A percentile compares a stretch with the other conserved stretches of the same genome.
Conservation (phyloP, 768 basidiomycete genomes). For the Naganishia randhawae region DNA sequence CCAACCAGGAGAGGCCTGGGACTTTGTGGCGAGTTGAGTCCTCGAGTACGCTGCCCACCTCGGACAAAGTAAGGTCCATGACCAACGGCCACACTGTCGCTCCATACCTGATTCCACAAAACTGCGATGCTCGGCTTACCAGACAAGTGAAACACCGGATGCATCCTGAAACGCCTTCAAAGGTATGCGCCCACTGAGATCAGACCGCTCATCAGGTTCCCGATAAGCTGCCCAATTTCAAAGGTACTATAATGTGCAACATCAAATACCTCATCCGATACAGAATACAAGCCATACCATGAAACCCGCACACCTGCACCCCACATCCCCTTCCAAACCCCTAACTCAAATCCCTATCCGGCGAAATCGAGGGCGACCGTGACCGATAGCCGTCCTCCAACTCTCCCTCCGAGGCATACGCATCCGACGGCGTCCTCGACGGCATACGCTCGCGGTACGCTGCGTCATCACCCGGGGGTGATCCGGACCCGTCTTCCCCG, state of each 20-base stretch:
- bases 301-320: neutral
- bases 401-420: constrained; percentile 26
- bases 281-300: constrained; percentile 1
- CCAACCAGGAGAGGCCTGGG: neutral
- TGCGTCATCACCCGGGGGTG: too few species aligned
- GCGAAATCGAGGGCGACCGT: constrained; percentile 17
- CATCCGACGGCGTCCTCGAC: constrained; percentile 24
- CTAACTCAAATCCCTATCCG: constrained; percentile 21
- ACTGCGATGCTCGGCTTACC: neutral
- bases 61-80: too few species aligned
- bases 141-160: constrained; percentile 10
- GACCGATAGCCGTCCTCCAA: constrained; percentile 11
- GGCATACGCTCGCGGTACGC: neutral
- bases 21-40: too few species aligned
- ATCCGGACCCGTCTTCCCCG: neutral
- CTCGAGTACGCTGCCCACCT: too few species aligned
- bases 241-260: too few species aligned
- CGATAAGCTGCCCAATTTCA: too few species aligned
- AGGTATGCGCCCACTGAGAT: neutral
- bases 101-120: too few species aligned
- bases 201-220: too few species aligned
- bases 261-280: neutral
- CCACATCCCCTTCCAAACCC: neutral
- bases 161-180: constrained; percentile 12
- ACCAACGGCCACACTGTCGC: too few species aligned